Base-by-base conservation (phyloP, 2,329 filamentous ascomycete genomes). In the Colletotrichum lindemuthianum region DNA sequence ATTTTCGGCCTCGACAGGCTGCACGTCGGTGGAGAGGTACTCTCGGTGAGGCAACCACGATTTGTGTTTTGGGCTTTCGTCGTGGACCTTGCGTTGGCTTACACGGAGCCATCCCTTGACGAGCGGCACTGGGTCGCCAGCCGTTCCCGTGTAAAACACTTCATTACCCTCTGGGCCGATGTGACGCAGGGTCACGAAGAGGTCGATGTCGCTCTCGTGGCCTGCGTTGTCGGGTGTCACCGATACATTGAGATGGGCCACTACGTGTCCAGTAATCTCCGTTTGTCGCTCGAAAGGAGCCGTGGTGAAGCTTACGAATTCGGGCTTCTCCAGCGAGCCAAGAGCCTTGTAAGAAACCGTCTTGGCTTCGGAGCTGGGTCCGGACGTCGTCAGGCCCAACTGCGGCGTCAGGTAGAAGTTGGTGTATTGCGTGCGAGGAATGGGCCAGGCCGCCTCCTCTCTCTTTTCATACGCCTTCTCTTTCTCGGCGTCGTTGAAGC, bases 221-320 rank as follows among this genome's bases (percentile, higher is more conserved):
- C 69, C 71, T 0, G 34, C 78, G 73, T 73, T 85, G 73, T 79
- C 86, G 68, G 88, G 76, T 0, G 84, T 88, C 3, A 90, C 76
- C 0, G 88, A 90, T 0, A 91, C 84, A 65, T 88, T 86, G 4
- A 92, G 78, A 67, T 87, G 88, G 0, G 88, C 88, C 0, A 86
- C 79, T 34, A 91, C 78, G 70, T 92, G 88, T 0, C 90, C 90
- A 0, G 90, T 92, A 58, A 92, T 86, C 70, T 92, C 90, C 0
- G 85, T 90, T 69, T 92, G 88, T 7, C 78, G 65, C n/a, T 83
- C 79, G 61, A 92, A 90, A 0, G 86, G 77, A 0, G 78, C 60
- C 0, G 85, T 89, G 1, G 77, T 79, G 72, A 92, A 92, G 45
- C 85, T 83, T 0, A 91, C 68, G 0, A 82, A 63, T 54, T 88